These are phyloP conservation scores for Kalanchoe fedtschenkoi DNA, from an alignment of 164 flowering plant species.

Conservation along the genomic window DNA sequence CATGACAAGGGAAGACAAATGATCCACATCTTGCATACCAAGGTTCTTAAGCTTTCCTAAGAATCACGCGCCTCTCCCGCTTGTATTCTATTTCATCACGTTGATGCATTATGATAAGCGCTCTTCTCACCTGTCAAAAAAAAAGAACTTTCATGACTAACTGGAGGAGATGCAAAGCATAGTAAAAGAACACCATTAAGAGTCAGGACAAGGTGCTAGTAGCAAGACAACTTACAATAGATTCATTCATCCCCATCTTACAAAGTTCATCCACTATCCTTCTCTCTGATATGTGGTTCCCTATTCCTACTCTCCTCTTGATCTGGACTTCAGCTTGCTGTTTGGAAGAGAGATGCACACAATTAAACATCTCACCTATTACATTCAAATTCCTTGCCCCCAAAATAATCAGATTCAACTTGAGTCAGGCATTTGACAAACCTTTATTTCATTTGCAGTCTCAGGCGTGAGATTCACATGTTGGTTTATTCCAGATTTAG, in stretches of 20 bases:
- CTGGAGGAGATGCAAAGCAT: background rate
- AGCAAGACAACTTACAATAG: constrained; percentile 44
- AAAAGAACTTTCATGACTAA: background rate
- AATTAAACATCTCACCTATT: background rate
- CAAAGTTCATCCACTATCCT: constrained; percentile 76
- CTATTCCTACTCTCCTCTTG: constrained; percentile 92
- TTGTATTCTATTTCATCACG: constrained; percentile 97
- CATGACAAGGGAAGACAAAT: no score
- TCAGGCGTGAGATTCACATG: constrained; percentile 70
- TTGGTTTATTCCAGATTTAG: constrained; percentile 78
- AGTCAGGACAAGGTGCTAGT: background rate
- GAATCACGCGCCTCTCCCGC: constrained; percentile 72
- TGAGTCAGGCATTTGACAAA: constrained; percentile 10
- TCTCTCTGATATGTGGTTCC: constrained; percentile 86
- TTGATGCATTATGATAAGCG: constrained; percentile 85
- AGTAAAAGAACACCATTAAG: background rate
- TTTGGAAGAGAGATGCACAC: constrained; percentile 6
- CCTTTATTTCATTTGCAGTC: constrained; percentile 87
- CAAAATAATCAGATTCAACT: background rate
- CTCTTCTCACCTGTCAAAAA: constrained; percentile 74
- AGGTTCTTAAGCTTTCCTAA: constrained; percentile 59
- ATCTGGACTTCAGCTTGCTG: constrained; percentile 97
- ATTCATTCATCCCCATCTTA: constrained; percentile 91
- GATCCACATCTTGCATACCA: no score
- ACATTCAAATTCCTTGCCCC: background rate